Evolutionary conservation across 495 filamentous ascomycete species (phyloP).

Genomic region (Hypoxylon perforatum): DNA sequence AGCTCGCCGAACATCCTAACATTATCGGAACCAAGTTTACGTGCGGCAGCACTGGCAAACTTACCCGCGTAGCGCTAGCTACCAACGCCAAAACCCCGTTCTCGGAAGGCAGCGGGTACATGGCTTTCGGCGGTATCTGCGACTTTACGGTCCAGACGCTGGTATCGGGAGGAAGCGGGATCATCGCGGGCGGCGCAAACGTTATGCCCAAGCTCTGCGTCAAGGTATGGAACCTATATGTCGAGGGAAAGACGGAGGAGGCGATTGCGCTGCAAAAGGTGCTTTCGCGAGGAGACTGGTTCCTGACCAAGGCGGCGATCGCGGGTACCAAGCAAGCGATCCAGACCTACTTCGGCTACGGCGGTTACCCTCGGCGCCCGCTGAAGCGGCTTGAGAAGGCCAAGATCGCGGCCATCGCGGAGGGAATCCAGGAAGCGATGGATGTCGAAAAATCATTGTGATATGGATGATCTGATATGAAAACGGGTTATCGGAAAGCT

Average conservation of each 20-base stretch:
- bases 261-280: conserved; percentile 77
- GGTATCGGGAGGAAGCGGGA: conserved; percentile 80
- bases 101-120: conserved; percentile 74
- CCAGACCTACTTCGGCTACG: conserved; percentile 86
- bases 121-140: conserved; percentile 89
- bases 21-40: conserved; percentile 92
- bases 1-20: conserved; percentile 82
- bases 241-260: conserved; percentile 76
- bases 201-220: conserved; percentile 86
- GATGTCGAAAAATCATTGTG: conserved; percentile 62
- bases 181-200: conserved; percentile 88
- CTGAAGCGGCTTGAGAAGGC: conserved; percentile 73
- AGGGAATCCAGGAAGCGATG: conserved; percentile 77
- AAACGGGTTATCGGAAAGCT: conserved; percentile 38
- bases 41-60: conserved; percentile 88
- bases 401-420: conserved; percentile 70
- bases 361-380: conserved; percentile 79
- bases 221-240: conserved; percentile 82
- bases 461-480: conserved; percentile 9
- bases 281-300: conserved; percentile 83
- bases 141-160: conserved; percentile 89
- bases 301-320: conserved; percentile 85
- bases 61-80: conserved; percentile 83
- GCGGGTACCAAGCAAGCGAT: conserved; percentile 88
- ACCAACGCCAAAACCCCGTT: conserved; percentile 78